Conservation (phyloP, 2,329 filamentous ascomycete species). For the Xylaria sp. region DNA sequence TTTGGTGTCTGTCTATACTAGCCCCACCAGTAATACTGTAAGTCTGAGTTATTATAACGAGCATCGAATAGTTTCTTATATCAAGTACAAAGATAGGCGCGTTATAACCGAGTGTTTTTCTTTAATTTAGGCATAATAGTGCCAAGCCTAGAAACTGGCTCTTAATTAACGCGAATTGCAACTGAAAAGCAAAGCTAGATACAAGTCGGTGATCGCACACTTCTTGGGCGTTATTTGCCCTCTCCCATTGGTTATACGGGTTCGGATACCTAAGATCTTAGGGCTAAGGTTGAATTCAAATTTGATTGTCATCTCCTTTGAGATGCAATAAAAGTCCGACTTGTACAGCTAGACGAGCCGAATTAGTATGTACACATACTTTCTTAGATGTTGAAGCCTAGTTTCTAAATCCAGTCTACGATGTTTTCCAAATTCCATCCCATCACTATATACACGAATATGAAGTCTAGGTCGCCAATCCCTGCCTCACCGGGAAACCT, state of each 20-base stretch:
- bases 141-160: background rate
- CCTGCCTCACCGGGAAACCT: background rate
- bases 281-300: too few relatives aligned
- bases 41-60: background rate
- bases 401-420: background rate
- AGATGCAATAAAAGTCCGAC: background rate
- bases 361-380: background rate
- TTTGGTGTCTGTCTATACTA: background rate
- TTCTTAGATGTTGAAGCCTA: background rate
- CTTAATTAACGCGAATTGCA: background rate
- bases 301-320: background rate
- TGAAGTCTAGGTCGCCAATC: background rate
- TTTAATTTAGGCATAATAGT: background rate
- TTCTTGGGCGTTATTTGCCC: background rate
- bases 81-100: background rate
- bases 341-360: background rate
- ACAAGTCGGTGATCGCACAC: background rate
- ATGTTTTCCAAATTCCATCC: background rate
- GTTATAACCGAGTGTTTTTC: background rate
- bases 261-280: background rate
- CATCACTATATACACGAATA: background rate
- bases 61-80: background rate
- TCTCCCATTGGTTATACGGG: background rate
- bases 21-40: background rate
- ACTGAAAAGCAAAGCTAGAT: background rate